A percentile compares a stretch with the other conserved stretches of the same genome.
These are phyloP conservation scores for Punctularia strigosozonata DNA, from an alignment of 768 basidiomycete genomes.

Conservation along the genomic window DNA sequence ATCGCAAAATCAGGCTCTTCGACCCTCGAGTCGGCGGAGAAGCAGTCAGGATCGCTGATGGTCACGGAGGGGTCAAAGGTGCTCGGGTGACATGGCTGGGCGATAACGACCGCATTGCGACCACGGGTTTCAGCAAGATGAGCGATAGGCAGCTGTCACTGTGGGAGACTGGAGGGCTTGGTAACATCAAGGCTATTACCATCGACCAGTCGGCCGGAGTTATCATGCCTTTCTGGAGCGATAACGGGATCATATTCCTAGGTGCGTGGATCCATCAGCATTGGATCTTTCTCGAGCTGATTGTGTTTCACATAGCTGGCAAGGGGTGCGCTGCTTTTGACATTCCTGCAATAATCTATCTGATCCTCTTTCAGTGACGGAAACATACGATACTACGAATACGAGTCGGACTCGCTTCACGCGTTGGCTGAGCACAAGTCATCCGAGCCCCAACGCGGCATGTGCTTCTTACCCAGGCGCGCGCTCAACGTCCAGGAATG, in stretches of 20 bases:
- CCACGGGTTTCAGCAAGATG: constrained; percentile 96
- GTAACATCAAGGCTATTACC: constrained; percentile 61
- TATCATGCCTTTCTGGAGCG: constrained; percentile 95
- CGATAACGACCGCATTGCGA: constrained; percentile 76
- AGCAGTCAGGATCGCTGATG: constrained; percentile 74
- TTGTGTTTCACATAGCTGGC: constrained; percentile 40
- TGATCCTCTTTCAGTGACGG: constrained; percentile 55
- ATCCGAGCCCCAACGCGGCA: constrained; percentile 87
- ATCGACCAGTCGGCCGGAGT: constrained; percentile 91
- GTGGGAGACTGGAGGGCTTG: constrained; percentile 78
- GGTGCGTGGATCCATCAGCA: constrained; percentile 26
- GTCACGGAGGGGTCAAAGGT: constrained; percentile 90
- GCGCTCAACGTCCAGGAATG: constrained; percentile 83
- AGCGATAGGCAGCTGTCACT: constrained; percentile 83
- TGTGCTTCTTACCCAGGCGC: constrained; percentile 93
- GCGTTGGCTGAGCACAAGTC: constrained; percentile 78
- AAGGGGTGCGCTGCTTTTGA: constrained; percentile 50
- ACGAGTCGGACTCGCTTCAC: constrained; percentile 74
- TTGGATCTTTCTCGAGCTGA: background rate
- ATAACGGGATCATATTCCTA: constrained; percentile 85
- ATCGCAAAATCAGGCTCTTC: constrained; percentile 86
- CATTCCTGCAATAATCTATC: background rate
- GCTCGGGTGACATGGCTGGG: constrained; percentile 88
- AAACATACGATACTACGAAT: constrained; percentile 97
- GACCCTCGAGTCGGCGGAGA: constrained; percentile 78